Percentiles rank a stretch among this genome's conserved stretches.
phyloP scores from a whole-genome alignment of 305 asterid genomes.

The Fraxinus sp. region DNA sequence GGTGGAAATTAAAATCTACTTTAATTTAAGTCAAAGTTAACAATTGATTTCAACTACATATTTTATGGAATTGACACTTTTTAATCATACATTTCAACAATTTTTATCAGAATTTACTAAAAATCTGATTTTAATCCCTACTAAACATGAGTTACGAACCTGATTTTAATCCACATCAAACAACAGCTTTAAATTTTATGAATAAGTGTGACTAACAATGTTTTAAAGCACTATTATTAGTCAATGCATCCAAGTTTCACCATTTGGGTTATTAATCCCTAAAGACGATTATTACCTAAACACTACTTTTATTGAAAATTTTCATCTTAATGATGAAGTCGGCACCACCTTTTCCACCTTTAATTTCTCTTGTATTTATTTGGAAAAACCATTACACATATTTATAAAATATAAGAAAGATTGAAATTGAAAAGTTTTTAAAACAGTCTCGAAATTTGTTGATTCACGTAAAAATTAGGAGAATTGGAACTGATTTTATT shows the following conservation, averaged over 20 bases:
- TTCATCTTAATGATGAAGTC: constrained; percentile 18
- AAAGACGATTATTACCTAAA: background rate
- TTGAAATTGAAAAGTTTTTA: no score
- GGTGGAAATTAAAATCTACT: no score
- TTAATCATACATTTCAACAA: no score
- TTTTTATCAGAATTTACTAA: no score
- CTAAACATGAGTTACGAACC: no score
- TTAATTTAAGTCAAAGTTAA: no score
- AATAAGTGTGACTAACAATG: background rate
- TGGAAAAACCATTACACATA: constrained; percentile 8
- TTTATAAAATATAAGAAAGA: background rate
- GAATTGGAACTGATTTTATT: background rate
- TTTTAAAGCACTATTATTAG: background rate
- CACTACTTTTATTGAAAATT: background rate
- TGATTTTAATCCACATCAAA: no score
- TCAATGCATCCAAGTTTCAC: background rate
- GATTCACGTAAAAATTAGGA: background rate
- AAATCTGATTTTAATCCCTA: no score
- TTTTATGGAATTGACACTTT: no score
- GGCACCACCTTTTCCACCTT: constrained; percentile 23
- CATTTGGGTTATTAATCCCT: background rate
- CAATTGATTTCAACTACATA: no score
- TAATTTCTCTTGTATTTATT: constrained; percentile 22
- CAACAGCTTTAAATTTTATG: background rate
- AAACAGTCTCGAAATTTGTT: background rate